These are phyloP conservation scores for Lactarius evosmus DNA, from an alignment of 768 basidiomycete genomes.

Conservation along the genomic window DNA sequence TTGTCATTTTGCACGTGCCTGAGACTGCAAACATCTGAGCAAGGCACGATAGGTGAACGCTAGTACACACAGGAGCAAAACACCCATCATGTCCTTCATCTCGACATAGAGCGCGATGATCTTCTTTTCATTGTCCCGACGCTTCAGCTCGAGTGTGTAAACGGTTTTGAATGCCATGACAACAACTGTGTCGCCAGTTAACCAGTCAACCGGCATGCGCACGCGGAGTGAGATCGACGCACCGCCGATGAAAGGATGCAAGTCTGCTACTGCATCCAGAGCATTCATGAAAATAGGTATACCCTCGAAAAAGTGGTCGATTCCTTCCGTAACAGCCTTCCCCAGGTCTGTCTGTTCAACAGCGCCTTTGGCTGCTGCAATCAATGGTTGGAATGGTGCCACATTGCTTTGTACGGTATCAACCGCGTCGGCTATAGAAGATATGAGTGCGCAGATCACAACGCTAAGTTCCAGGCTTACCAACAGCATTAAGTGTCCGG, in stretches of 20 bases:
- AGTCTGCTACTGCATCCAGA: constrained; percentile 32
- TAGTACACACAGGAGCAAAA: constrained; percentile 15
- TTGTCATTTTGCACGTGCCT: constrained; percentile 34
- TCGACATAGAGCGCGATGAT: constrained; percentile 45
- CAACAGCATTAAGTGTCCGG: neutral
- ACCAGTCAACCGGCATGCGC: neutral
- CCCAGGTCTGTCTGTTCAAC: constrained; percentile 7
- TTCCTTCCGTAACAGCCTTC: constrained; percentile 23
- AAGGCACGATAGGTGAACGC: too few relatives aligned
- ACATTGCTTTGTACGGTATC: neutral
- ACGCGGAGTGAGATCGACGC: neutral
- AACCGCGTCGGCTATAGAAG: neutral
- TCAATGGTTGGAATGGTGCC: neutral
- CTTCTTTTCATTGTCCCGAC: constrained; percentile 51
- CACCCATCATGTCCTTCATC: constrained; percentile 49
- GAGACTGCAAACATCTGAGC: constrained; percentile 30
- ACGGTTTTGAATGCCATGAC: constrained; percentile 51
- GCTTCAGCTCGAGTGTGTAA: constrained; percentile 45
- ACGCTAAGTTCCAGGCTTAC: neutral
- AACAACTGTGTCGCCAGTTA: constrained; percentile 36
- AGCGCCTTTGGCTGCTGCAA: constrained; percentile 2
- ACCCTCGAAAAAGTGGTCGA: constrained; percentile 30
- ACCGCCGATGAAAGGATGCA: constrained; percentile 35
- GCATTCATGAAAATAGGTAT: constrained; percentile 33
- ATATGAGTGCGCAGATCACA: neutral